These are phyloP conservation scores for Phaeolepiota aurea DNA, from an alignment of 768 basidiomycete genomes.

Conservation along the genomic window DNA sequence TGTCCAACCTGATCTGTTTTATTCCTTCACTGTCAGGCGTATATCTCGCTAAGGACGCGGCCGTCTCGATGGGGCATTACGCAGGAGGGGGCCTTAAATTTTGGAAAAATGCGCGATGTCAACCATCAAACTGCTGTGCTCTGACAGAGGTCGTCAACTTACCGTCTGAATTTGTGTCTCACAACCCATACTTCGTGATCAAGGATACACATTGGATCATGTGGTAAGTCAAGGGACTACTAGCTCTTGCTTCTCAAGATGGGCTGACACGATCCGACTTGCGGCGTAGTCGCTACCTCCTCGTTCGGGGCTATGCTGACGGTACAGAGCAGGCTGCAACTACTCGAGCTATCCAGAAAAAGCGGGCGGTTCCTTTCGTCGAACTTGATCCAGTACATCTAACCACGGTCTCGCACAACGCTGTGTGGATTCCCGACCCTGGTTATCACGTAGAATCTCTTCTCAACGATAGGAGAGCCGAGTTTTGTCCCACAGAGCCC, in stretches of 20 bases:
- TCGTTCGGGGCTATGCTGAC: constrained; percentile 35
- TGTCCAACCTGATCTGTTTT: constrained; percentile 3
- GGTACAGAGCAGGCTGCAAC: constrained; percentile 4
- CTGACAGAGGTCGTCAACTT: too few species aligned
- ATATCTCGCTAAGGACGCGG: too few species aligned
- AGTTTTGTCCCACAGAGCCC: constrained; percentile 31
- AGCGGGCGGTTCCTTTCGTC: constrained; percentile 27
- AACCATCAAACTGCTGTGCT: too few species aligned
- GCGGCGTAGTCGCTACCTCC: constrained; percentile 63
- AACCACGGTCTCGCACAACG: constrained; percentile 25
- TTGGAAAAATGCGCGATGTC: too few species aligned
- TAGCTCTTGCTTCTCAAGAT: not conserved
- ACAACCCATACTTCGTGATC: constrained; percentile 48
- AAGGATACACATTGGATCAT: constrained; percentile 63
- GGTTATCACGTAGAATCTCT: constrained; percentile 44
- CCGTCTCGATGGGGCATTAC: too few species aligned
- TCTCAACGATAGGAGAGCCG: constrained; percentile 28
- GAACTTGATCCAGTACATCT: constrained; percentile 40
- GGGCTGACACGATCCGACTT: too few species aligned
- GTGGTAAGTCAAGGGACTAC: constrained; percentile 31
- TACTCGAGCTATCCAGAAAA: constrained; percentile 6
- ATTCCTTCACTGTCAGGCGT: too few species aligned
- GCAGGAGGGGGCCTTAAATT: too few species aligned
- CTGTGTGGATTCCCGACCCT: constrained; percentile 50
- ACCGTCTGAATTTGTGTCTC: constrained; percentile 44